Evolutionary conservation across 495 filamentous ascomycete genomes (phyloP).

Genomic region (Podospora pseudoanserina): DNA sequence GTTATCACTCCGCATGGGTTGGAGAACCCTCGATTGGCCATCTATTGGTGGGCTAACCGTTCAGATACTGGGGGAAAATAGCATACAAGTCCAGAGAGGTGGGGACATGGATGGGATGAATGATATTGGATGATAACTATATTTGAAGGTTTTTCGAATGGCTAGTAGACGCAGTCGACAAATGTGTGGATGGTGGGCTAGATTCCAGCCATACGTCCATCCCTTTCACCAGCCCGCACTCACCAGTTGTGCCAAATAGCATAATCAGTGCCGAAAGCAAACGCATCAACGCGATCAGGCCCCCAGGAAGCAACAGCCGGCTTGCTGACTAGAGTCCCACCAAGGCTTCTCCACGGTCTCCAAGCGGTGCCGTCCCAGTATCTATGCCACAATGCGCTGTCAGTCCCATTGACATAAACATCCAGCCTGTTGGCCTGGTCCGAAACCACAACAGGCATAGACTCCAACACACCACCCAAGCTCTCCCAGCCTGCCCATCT

Average conservation of each 20-base stretch:
- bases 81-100: too few relatives aligned
- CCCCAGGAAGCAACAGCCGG: slow-evolving; percentile 36
- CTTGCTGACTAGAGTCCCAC: slow-evolving; percentile 21
- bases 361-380: slow-evolving; percentile 24
- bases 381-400: slow-evolving; percentile 22
- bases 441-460: slow-evolving; percentile 25
- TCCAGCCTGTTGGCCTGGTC: slow-evolving; percentile 29
- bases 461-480: slow-evolving; percentile 22
- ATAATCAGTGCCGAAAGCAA: slow-evolving; percentile 27
- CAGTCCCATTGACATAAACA: slow-evolving; percentile 30
- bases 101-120: neutral
- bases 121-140: neutral
- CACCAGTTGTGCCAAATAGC: slow-evolving; percentile 30
- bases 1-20: neutral
- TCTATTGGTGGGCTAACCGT: neutral
- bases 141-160: neutral
- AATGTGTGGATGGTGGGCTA: too few relatives aligned
- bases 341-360: slow-evolving; percentile 26
- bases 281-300: slow-evolving; percentile 30
- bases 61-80: too few relatives aligned
- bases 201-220: neutral
- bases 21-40: neutral
- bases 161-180: neutral
- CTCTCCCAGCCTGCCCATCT: slow-evolving; percentile 21
- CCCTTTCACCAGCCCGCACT: neutral